Base-by-base conservation (phyloP, 306 rosid species). In the Casuarina equisetifolia region DNA sequence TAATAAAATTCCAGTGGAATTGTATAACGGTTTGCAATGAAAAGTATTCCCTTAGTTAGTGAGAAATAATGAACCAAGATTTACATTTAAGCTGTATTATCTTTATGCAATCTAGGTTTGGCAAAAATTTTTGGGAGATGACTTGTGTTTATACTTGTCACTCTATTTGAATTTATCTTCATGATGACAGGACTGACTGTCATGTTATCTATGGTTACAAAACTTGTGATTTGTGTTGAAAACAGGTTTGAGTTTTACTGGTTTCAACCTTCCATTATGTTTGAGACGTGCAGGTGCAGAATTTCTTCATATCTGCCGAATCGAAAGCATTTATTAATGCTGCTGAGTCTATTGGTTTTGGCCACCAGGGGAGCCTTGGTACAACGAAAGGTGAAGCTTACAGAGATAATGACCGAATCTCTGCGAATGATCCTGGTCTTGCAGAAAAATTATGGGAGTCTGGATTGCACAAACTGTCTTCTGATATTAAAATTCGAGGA, bases 371-470 rank as follows among this genome's bases (percentile, higher is more conserved):
- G 73, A 95, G 97, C 72, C 85, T 87, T 43, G 97, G 98, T 84
- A 97, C 97, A 69, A 54, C 89, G 5, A 84, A 84, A 85, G 98
- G 98, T 20, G 97, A 95, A 84, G 97, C 98, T 74, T 92, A 77
- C 50, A 83, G 97, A 82, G 98, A 95, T 80, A 92, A 95, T 76
- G 97, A 92, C 76, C 80, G 98, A 79, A 79, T 91, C 75, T 81
- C 96, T 12, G 89, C 89, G 82, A 84, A 82, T 62, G 92, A 91
- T 82, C 85, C 89, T 75, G 88, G 55, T 72, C 92, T 95, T 53
- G 93, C 98, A 11, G 87, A 87, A 77, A 20, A 84, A 61, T 70
- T 91, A 53, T 95, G 98, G 98, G 85, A 81, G 10, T 92, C 95
- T 69, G 97, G 97, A 74, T 92, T 92, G 36, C 71, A 53, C 78